Percentiles rank a stretch among this genome's conserved stretches.
Conservation (phyloP, 371 early-diverging fungal genomes). For the Mucor mucedo region DNA sequence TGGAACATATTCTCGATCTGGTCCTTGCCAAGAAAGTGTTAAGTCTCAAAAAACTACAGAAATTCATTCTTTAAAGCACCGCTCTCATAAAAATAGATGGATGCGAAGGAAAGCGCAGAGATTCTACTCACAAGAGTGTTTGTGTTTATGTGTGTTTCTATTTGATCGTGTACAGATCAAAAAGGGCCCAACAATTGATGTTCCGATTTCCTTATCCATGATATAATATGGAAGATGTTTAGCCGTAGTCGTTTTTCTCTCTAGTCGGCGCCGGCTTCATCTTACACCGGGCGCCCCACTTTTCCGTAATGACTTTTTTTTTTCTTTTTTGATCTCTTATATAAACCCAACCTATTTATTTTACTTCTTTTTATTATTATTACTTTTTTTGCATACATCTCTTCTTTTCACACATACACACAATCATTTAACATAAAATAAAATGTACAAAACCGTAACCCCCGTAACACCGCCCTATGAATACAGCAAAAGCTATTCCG, state of each 20-base stretch:
- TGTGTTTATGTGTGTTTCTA: neutral
- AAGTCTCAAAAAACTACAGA: neutral
- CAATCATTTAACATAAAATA: neutral
- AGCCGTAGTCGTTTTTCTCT: conserved; percentile 11
- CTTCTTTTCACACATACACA: neutral
- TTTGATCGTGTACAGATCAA: neutral
- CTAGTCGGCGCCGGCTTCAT: conserved; percentile 20
- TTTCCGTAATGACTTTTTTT: conserved; percentile 6
- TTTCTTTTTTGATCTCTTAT: conserved; percentile 15
- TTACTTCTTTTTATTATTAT: neutral
- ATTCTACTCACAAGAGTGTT: too few species aligned
- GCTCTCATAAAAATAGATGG: too few species aligned
- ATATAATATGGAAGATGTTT: conserved; percentile 21
- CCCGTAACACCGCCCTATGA: conserved; percentile 40
- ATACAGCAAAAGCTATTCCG: conserved; percentile 10
- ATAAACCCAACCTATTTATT: conserved; percentile 11
- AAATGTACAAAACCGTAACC: conserved; percentile 12
- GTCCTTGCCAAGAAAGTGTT: neutral
- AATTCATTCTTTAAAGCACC: too few species aligned
- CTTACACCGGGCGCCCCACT: conserved; percentile 18
- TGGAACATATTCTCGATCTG: neutral
- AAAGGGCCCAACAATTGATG: neutral
- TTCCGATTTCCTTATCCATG: conserved; percentile 4
- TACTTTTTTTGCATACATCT: conserved; percentile 1
- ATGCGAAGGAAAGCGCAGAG: too few species aligned